Conservation (phyloP, 192 early-diverging fungal genomes). For the Mortierella antarctica region DNA sequence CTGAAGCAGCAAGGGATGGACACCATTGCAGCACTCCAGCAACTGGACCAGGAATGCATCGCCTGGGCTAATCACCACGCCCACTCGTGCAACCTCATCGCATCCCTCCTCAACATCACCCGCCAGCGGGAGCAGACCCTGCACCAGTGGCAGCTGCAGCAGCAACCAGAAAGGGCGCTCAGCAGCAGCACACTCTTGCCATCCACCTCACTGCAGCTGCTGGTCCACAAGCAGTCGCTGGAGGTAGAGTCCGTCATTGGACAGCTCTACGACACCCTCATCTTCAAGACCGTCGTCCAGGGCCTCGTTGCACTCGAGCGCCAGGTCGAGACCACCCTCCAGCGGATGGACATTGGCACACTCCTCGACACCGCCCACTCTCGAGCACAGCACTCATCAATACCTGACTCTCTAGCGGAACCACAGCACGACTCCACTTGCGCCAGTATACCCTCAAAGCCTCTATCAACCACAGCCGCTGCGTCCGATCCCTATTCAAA, state of each 20-base stretch:
- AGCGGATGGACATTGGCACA: conserved; percentile 29
- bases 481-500: neutral
- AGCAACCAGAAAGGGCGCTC: conserved; percentile 6
- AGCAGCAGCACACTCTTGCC: conserved; percentile 18
- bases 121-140: conserved; percentile 46
- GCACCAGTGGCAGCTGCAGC: conserved; percentile 12
- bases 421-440: too few relatives aligned
- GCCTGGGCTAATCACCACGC: conserved; percentile 44
- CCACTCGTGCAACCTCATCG: conserved; percentile 46
- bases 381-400: too few relatives aligned
- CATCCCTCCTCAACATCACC: conserved; percentile 40
- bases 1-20: conserved; percentile 14
- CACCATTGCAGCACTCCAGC: conserved; percentile 18
- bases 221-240: conserved; percentile 40
- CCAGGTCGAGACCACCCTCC: conserved; percentile 27
- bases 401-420: too few relatives aligned
- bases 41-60: conserved; percentile 45
- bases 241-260: conserved; percentile 34
- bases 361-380: conserved; percentile 5
- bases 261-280: conserved; percentile 36
- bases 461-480: neutral
- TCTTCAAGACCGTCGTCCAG: conserved; percentile 27
- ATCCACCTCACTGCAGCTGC: conserved; percentile 16
- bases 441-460: neutral
- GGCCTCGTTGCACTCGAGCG: conserved; percentile 33